Percentiles rank a stretch among this genome's conserved stretches.
Evolutionary conservation across 345 rosid genomes (phyloP).

Genomic region (Salix arbutifolia): DNA sequence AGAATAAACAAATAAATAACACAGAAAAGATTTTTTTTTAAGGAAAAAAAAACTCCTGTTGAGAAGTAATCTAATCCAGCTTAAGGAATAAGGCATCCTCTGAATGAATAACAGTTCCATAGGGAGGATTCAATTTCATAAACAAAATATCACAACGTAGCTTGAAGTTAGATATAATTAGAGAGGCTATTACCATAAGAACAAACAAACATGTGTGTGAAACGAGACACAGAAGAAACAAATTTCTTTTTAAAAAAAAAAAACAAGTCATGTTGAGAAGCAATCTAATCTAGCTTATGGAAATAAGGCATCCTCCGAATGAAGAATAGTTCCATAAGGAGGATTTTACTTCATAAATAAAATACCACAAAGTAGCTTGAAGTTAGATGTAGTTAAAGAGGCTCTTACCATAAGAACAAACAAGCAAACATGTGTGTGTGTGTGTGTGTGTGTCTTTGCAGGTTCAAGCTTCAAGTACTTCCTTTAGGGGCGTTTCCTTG

Average conservation of each 20-base stretch:
- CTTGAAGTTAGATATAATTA: background rate
- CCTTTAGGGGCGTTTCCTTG: too few species aligned
- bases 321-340: background rate
- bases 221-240: background rate
- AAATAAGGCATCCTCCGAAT: background rate
- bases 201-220: background rate
- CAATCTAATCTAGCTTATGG: background rate
- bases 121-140: background rate
- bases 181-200: background rate
- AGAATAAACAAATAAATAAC: constrained; percentile 6
- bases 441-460: too few species aligned
- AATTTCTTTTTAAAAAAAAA: too few species aligned
- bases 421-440: background rate
- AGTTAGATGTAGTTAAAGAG: background rate
- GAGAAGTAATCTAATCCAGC: background rate
- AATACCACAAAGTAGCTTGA: background rate
- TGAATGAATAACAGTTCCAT: background rate
- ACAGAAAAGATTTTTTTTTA: background rate
- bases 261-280: background rate
- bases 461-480: too few species aligned
- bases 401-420: background rate
- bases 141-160: background rate
- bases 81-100: background rate
- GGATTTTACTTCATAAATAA: background rate
- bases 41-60: background rate